Percentiles rank a stretch among this genome's conserved stretches.
These are phyloP conservation scores for Fraxinus baroniana DNA, from an alignment of 305 asterid genomes.

Conservation along the genomic window DNA sequence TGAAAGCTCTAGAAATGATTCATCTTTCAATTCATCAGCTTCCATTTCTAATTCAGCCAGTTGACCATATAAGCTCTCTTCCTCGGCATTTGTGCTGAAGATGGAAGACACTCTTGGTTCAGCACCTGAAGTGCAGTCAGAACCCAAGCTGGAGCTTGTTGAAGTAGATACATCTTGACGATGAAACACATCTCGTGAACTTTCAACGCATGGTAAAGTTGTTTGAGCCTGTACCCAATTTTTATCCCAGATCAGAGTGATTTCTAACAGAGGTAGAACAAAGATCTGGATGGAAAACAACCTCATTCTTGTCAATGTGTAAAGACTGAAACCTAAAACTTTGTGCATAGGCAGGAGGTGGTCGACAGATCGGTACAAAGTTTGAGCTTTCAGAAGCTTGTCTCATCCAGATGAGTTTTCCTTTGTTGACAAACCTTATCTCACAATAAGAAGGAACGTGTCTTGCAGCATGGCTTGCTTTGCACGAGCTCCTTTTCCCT, in stretches of 20 bases:
- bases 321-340: conserved; percentile 37
- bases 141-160: conserved; percentile 30
- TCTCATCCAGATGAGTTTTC: conserved; percentile 66
- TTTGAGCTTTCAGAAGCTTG: conserved; percentile 40
- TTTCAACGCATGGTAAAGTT: conserved; percentile 12
- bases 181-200: conserved; percentile 23
- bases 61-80: conserved; percentile 38
- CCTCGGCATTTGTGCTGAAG: conserved; percentile 31
- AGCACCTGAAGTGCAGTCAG: conserved; percentile 29
- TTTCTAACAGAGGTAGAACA: conserved; percentile 29
- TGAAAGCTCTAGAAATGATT: conserved; percentile 41
- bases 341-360: conserved; percentile 23
- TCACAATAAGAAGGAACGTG: conserved; percentile 67
- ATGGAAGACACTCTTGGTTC: conserved; percentile 33
- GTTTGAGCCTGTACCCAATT: conserved; percentile 25
- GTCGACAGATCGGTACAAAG: conserved; percentile 28
- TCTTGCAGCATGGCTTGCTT: conserved; percentile 63
- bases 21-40: conserved; percentile 41
- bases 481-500: conserved; percentile 59
- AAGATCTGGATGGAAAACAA: conserved; percentile 22
- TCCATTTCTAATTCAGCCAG: conserved; percentile 40
- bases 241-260: conserved; percentile 25
- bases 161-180: conserved; percentile 27
- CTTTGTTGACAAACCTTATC: conserved; percentile 70
- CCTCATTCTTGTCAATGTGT: conserved; percentile 31